A percentile compares a stretch with the other conserved stretches of the same genome.
Evolutionary conservation across 2,329 filamentous ascomycete genomes (phyloP).

Genomic region (Colletotrichum sp.): DNA sequence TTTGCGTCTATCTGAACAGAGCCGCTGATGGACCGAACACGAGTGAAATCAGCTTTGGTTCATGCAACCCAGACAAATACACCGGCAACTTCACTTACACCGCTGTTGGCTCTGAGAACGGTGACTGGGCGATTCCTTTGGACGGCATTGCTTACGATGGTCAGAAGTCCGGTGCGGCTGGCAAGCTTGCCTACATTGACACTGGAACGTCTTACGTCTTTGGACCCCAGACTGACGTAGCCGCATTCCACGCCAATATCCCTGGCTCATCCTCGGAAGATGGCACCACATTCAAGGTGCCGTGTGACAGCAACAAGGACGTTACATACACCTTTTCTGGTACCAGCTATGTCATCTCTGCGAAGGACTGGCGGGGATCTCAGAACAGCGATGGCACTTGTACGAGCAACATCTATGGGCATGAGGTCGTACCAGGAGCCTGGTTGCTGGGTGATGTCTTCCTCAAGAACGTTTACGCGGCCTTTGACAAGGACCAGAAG

Average conservation of each 20-base stretch:
- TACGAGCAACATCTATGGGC: slow-evolving; percentile 77
- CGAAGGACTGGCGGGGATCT: slow-evolving; percentile 72
- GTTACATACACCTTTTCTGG: slow-evolving; percentile 74
- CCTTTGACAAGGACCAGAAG: slow-evolving; percentile 77
- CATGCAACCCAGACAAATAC: slow-evolving; percentile 69
- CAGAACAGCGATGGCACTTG: slow-evolving; percentile 53
- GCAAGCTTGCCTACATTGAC: slow-evolving; percentile 74
- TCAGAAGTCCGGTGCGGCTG: slow-evolving; percentile 59
- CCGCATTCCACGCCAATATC: slow-evolving; percentile 68
- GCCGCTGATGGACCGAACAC: slow-evolving; percentile 68
- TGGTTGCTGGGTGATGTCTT: slow-evolving; percentile 91
- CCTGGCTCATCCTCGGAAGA: slow-evolving; percentile 63
- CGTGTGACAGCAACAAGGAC: slow-evolving; percentile 68
- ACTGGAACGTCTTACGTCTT: slow-evolving; percentile 84
- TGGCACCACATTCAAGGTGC: slow-evolving; percentile 71
- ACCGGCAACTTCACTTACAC: slow-evolving; percentile 73
- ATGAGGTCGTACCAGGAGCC: slow-evolving; percentile 66
- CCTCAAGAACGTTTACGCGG: slow-evolving; percentile 86
- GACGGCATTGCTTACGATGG: slow-evolving; percentile 70
- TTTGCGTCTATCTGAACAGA: slow-evolving; percentile 75
- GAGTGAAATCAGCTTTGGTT: slow-evolving; percentile 81
- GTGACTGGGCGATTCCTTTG: slow-evolving; percentile 76
- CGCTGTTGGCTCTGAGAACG: slow-evolving; percentile 50
- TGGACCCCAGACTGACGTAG: slow-evolving; percentile 70
- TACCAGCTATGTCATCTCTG: slow-evolving; percentile 67